Percentiles rank a stretch among this genome's conserved stretches.
phyloP scores from a whole-genome alignment of 768 basidiomycete species.

The Psilocybe sp. region DNA sequence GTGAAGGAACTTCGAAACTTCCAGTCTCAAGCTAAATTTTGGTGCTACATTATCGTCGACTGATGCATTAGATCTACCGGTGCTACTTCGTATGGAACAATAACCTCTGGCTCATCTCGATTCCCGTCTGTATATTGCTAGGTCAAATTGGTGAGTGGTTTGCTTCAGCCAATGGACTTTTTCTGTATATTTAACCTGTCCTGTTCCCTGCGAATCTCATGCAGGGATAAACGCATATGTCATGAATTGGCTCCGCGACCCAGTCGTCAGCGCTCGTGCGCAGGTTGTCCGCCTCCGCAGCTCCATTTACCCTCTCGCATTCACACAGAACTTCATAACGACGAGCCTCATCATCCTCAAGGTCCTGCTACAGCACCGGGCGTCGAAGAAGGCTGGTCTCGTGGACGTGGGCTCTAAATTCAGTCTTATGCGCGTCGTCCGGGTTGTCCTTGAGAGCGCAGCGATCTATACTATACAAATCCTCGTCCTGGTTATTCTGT shows the following conservation, averaged over 20 bases:
- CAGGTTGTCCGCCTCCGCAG: conserved; percentile 12
- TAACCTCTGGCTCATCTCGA: conserved; percentile 15
- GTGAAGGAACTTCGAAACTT: too few species aligned
- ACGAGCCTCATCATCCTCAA: conserved; percentile 26
- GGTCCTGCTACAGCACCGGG: conserved; percentile 23
- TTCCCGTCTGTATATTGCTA: conserved; percentile 20
- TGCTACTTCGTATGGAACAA: conserved; percentile 27
- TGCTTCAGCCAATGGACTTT: too few species aligned
- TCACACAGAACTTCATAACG: conserved; percentile 26
- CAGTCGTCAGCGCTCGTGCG: conserved; percentile 1
- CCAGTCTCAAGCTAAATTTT: too few species aligned
- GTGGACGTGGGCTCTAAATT: conserved; percentile 9
- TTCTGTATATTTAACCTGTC: too few species aligned
- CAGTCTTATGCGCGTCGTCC: conserved; percentile 11
- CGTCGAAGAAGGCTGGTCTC: conserved; percentile 17
- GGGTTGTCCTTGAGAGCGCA: conserved; percentile 24
- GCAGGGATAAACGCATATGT: conserved; percentile 17
- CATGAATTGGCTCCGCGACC: conserved; percentile 24
- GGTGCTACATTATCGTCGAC: too few species aligned
- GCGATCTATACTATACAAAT: conserved; percentile 22
- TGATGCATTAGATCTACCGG: conserved; percentile 21
- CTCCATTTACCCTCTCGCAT: conserved; percentile 23
- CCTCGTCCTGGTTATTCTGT: conserved; percentile 19
- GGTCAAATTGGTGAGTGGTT: conserved; percentile 16
- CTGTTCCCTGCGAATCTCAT: too few species aligned